Evolutionary conservation across 2,329 filamentous ascomycete genomes (phyloP).

Genomic region (Epicoccum sorghinum): DNA sequence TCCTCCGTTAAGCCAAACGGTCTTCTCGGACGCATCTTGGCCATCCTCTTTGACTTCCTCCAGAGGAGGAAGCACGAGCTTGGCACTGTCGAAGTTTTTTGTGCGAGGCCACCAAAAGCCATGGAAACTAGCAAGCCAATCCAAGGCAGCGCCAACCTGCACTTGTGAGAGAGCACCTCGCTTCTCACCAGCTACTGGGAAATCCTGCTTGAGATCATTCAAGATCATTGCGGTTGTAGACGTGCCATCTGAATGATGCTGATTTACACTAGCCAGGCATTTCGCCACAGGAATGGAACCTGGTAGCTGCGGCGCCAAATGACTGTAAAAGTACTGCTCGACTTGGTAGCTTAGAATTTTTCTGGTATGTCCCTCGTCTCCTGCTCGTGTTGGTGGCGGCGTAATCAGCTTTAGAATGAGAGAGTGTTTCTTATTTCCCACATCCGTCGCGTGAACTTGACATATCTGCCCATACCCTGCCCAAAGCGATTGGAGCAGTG

Average conservation of each 20-base stretch:
- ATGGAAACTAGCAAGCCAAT: slow-evolving; percentile 70
- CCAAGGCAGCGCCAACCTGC: slow-evolving; percentile 61
- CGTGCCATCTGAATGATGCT: slow-evolving; percentile 41
- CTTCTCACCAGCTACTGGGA: slow-evolving; percentile 64
- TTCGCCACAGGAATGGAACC: slow-evolving; percentile 56
- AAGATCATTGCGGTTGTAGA: slow-evolving; percentile 62
- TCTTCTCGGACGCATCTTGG: slow-evolving; percentile 18
- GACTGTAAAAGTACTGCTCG: slow-evolving; percentile 69
- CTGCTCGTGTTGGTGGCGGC: slow-evolving; percentile 51
- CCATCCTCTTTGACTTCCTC: slow-evolving; percentile 54
- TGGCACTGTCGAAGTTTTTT: slow-evolving; percentile 34
- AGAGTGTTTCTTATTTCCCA: slow-evolving; percentile 31
- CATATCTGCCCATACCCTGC: slow-evolving; percentile 62
- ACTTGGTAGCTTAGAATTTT: slow-evolving; percentile 72
- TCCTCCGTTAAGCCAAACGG: slow-evolving; percentile 68
- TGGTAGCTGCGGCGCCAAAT: slow-evolving; percentile 59
- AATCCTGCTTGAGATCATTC: slow-evolving; percentile 61
- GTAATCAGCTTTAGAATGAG: slow-evolving; percentile 67
- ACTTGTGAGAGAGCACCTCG: slow-evolving; percentile 52
- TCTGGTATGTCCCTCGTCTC: slow-evolving; percentile 66
- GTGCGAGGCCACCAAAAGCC: slow-evolving; percentile 56
- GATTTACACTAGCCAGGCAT: slow-evolving; percentile 56
- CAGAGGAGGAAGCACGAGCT: slow-evolving; percentile 61
- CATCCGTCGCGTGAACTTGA: slow-evolving; percentile 53
- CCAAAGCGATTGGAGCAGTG: slow-evolving; percentile 53